Evolutionary conservation across 1,284 basidiomycete genomes (phyloP), one percentile per base, ranked within the genome.

Genomic region (Ceratobasidium sp.): DNA sequence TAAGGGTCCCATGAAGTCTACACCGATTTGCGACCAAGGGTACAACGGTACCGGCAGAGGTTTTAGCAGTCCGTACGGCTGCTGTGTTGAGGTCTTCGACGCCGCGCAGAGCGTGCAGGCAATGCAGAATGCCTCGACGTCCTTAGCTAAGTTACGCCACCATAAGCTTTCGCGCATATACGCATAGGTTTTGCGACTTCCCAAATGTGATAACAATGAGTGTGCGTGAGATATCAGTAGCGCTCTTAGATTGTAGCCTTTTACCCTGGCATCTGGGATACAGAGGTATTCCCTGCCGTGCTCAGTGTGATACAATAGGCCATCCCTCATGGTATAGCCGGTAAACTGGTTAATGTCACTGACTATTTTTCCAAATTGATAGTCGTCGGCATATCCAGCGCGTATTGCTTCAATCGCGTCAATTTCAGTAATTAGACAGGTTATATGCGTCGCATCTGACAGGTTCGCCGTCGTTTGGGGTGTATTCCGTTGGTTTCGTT

Each of bases 1-100:
- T 19, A 85, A 69, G 0, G 82, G 83, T 2, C 83, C 82, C 5
- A 85, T 80, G 60, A 84, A 84, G 73, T 84, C 83, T 24, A 84
- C 82, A 0, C 80, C 81, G 0, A 84, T 81, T 0, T 78, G 51
- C 19, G 72, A 62, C 77, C 78, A 80, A 0, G 77, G 77, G 0
- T 65, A 66, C 3, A 22, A 33, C 4, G 78, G 79, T 2, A 78
- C 45, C 1, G 45, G 24, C 7, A 80, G 65, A 0, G 77, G 75
- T 14, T 79, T 77, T 1, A 79, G 76, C 1, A 74, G 31, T n/a
- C 63, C 45, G 36, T 50, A 57, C 11, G 54, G 73, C 50, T 59
- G 17, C 65, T 73, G 75, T 1, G 72, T 75, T 29, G 31, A n/a
- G 5, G 72, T 27, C 22, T 75, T 75, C 1, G 72, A 11, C 24